Evolutionary conservation across 305 asterid genomes (phyloP).

Genomic region (Fraxinus velutina): DNA sequence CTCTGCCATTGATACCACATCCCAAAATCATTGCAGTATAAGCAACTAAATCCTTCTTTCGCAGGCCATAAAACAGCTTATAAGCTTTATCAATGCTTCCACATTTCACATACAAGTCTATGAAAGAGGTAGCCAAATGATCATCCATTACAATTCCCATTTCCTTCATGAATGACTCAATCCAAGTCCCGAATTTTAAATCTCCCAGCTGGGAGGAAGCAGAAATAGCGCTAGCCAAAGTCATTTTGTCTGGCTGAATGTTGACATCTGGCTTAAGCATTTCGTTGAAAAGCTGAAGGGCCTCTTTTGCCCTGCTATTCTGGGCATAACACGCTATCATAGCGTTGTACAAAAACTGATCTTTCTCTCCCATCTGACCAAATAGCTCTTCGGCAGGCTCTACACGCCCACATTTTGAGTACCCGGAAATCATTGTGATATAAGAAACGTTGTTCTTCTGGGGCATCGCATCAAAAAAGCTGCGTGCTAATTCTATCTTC

Average conservation of each 20-base stretch:
- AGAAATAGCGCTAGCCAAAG: constrained; percentile 64
- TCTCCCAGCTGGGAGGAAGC: constrained; percentile 88
- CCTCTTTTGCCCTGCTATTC: constrained; percentile 64
- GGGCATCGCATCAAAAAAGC: constrained; percentile 64
- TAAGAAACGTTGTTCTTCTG: constrained; percentile 53
- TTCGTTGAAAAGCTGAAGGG: constrained; percentile 57
- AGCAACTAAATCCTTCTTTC: constrained; percentile 59
- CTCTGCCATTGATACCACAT: constrained; percentile 72
- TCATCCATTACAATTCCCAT: constrained; percentile 68
- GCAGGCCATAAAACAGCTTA: constrained; percentile 46
- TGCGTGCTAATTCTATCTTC: constrained; percentile 52
- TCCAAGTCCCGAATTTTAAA: constrained; percentile 42
- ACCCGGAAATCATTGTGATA: constrained; percentile 74
- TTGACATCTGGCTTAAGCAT: constrained; percentile 44
- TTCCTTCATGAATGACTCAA: constrained; percentile 53
- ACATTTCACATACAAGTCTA: constrained; percentile 72
- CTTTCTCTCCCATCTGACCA: constrained; percentile 38
- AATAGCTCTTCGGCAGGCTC: constrained; percentile 58
- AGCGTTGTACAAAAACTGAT: constrained; percentile 52
- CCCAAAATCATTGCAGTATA: constrained; percentile 87
- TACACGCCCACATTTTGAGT: constrained; percentile 59
- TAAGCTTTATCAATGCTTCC: constrained; percentile 69
- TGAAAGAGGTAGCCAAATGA: constrained; percentile 65
- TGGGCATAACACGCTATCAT: constrained; percentile 79
- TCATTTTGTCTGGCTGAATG: constrained; percentile 63